phyloP scores from a whole-genome alignment of 2,329 filamentous ascomycete genomes.

The Xylariaceae sp. region DNA sequence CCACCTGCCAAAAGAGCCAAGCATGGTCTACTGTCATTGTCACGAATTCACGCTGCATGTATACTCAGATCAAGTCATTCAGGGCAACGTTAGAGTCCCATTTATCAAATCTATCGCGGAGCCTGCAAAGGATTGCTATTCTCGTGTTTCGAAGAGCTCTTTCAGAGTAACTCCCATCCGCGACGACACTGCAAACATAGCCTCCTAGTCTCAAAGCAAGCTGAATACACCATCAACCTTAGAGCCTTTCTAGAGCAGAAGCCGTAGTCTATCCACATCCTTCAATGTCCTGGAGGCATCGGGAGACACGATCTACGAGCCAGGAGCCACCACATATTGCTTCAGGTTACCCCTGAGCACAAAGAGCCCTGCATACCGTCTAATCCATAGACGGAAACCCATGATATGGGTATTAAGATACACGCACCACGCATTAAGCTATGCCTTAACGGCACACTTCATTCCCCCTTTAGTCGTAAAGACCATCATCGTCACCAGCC shows the following conservation, averaged over 20 bases:
- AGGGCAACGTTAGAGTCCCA: slow-evolving; percentile 21
- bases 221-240: slow-evolving; percentile 11
- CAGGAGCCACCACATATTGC: background rate
- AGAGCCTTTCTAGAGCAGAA: slow-evolving; percentile 16
- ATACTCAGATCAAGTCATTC: background rate
- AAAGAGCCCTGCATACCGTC: slow-evolving; percentile 1
- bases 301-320: slow-evolving; percentile 12
- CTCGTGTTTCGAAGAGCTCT: slow-evolving; percentile 14
- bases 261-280: slow-evolving; percentile 23
- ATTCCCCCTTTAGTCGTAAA: slow-evolving; percentile 71
- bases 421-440: slow-evolving; percentile 27
- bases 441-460: slow-evolving; percentile 19
- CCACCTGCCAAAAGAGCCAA: background rate
- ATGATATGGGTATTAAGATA: slow-evolving; percentile 43
- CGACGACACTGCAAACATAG: slow-evolving; percentile 3
- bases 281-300: slow-evolving; percentile 13
- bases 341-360: background rate
- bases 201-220: background rate
- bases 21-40: background rate
- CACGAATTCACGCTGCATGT: background rate
- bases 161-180: slow-evolving; percentile 6
- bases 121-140: slow-evolving; percentile 19
- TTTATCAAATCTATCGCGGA: slow-evolving; percentile 32
- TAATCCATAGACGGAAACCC: slow-evolving; percentile 1
- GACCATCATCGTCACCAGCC: slow-evolving; percentile 89